Evolutionary conservation across 352 stramenopile genomes (phyloP), one percentile per base, ranked within the genome.

Genomic region (Phytophthora gonapodyides): DNA sequence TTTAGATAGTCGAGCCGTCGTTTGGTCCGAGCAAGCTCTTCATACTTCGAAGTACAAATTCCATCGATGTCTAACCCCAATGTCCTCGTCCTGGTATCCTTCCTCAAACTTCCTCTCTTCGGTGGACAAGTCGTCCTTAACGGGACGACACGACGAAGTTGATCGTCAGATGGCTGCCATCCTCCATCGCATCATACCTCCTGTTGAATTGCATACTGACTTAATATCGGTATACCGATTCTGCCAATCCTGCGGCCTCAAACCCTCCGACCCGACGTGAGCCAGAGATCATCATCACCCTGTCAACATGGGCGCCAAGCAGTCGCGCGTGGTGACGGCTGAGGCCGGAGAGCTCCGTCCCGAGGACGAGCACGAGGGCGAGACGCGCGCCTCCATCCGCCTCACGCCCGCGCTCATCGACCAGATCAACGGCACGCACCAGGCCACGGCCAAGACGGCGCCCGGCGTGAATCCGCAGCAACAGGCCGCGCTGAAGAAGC

Each of bases 241-340:
- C 24, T 4, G 24, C 21, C 21, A 24, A 24, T 24, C 21, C 21
- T 24, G 21, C 21, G 21, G 21, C 21, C 21, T 3, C 21, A 24
- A 24, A 24, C 1, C 21, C 21, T 30, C 24, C 24, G 3, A 71
- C 58, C 64, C 66, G 56, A 80, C 67, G 74, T 78, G 74, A 83
- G 51, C 30, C 16, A 31, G 45, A 50, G 51, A 64, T 54, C 24
- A 30, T 27, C 21, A 4, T 30, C 24, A 57, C 37, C 62, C 13
- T 38, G 35, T 38, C 40, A 81, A 27, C 31, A 92, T 92, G 83
- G 83, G 83, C 71, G 80, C 78, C 60, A 88, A 88, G 71, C 83
- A 88, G 69, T 91, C 83, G 62, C 83, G 83, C 51, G 77, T 93
- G 56, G 81, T 85, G 69, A 70, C 77, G 53, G 82, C 72, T 27